Base-by-base conservation (phyloP, 2,329 filamentous ascomycete species). In the Delphinella strobiligena region DNA sequence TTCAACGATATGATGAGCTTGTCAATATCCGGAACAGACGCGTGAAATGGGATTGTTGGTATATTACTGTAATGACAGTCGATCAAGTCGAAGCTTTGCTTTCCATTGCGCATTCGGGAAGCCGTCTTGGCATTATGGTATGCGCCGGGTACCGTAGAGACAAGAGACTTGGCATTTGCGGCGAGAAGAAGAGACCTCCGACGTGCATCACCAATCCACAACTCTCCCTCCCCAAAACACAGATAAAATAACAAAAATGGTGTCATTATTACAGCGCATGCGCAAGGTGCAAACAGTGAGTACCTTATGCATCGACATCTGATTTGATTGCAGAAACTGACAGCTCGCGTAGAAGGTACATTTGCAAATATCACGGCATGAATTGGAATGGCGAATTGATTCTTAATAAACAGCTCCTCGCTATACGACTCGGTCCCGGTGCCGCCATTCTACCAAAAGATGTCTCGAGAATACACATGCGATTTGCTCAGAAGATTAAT, bases 371-470 rank as follows among this genome's bases (percentile, higher is more conserved):
- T 27, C 22, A 27, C 22, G 22, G 12, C 22, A n/a, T n/a, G n/a
- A n/a, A n/a, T n/a, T n/a, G n/a, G n/a, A n/a, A n/a, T n/a, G n/a
- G n/a, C n/a, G n/a, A 53, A 30, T 47, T 51, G 49, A 41, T 54
- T 41, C 31, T 34, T 11, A 30, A 24, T 19, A 9, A 14, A 44
- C 58, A 91, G 82, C 67, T 93, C 37, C 71, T 91, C 47, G 67
- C 71, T 54, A 69, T 96, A 61, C 78, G 81, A 57, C 70, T 82
- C 58, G 91, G 89, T 43, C 80, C 83, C 19, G 91, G 89, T 41
- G 87, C 91, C 32, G 80, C 84, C 15, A 67, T 85, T 49, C 70
- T 98, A 17, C 86, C 89, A 0, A 69, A 77, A 19, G 75, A 85
- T 54, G 75, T 93, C 39, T 78, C 79, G 34, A 72, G 75, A 56